Base-by-base conservation (phyloP, 179 eudicot genomes). In the Silene noctiflora region DNA sequence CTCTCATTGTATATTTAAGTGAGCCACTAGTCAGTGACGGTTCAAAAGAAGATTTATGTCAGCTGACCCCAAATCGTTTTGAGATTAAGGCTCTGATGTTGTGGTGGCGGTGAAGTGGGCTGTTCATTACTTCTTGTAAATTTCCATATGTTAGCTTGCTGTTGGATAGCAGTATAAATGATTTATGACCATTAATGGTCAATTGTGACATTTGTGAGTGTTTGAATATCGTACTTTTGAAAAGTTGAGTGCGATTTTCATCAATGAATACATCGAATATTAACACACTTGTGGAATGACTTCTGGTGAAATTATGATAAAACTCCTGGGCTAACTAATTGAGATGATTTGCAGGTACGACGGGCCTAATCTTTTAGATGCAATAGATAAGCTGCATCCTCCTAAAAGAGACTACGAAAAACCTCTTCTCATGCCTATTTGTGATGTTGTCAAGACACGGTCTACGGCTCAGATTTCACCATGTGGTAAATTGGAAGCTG, bases 401-500 rank as follows among this genome's bases (percentile, higher is more conserved):
- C 99, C 99, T 67, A 80, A 76, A 21, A 89, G 99, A 83, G 97
- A 93, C 79, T 88, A 89, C 78, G 89, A 89, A 66, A 91, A 93
- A 81, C 99, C 98, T 59, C 77, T 91, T 63, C 58, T 88, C 69
- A 88, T 95, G 92, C 99, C 99, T 62, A 88, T 95, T 77, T 91
- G 97, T 83, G 99, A 95, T 84, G 88, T 95, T 75, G 76, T 93
- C 64, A 91, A 85, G 81, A 77, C 93, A 72, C 88, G 84, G 51
- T 73, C 99, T n/a, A 91, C 86, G 73, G 96, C 89, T 27, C 99
- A 91, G 86, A 86, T 89, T 67, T 86, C 94, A 21, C 90, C 86
- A 60, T 85, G 90, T 84, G 99, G 99, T 67, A 96, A 96, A 77
- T 66, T 96, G 86, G 99, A 93, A 86, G 85, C 90, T 67, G 99